Conservation (phyloP, 345 rosid genomes). For the Eutrema yunnanense region DNA sequence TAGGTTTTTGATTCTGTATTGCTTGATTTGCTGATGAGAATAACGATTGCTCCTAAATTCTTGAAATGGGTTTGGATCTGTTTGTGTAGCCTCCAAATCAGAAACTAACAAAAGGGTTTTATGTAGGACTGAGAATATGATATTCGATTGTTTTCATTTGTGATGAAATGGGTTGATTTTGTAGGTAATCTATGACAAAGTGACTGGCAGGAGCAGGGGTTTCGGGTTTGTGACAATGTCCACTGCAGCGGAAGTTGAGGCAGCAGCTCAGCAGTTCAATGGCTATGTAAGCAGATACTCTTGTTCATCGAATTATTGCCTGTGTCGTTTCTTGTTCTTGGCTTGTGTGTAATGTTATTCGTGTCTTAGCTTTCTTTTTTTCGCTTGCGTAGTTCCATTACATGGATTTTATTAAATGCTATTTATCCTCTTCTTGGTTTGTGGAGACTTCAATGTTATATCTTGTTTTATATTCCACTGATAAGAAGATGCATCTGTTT, state of each 20-base stretch:
- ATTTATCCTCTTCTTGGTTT: not conserved
- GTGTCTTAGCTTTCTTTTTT: not conserved
- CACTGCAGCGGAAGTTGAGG: slow-evolving; percentile 60
- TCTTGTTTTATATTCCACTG: not conserved
- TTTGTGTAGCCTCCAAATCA: not conserved
- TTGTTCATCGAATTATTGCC: not conserved
- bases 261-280: slow-evolving; percentile 82
- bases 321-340: not conserved
- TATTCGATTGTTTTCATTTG: not conserved
- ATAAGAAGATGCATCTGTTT: not conserved
- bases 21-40: not conserved
- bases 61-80: not conserved
- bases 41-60: not conserved
- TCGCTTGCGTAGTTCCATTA: not conserved
- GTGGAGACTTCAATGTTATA: not conserved
- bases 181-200: slow-evolving; percentile 93
- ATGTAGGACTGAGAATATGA: not conserved
- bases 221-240: slow-evolving; percentile 99
- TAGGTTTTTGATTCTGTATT: slow-evolving; percentile 4
- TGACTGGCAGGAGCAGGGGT: slow-evolving; percentile 93
- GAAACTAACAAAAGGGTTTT: not conserved
- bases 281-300: slow-evolving; percentile 64
- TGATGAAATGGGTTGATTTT: slow-evolving; percentile 15
- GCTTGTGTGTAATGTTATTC: not conserved
- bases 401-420: not conserved